phyloP scores from a whole-genome alignment of 2,329 filamentous ascomycete genomes.

The Fusarium ramigenum region DNA sequence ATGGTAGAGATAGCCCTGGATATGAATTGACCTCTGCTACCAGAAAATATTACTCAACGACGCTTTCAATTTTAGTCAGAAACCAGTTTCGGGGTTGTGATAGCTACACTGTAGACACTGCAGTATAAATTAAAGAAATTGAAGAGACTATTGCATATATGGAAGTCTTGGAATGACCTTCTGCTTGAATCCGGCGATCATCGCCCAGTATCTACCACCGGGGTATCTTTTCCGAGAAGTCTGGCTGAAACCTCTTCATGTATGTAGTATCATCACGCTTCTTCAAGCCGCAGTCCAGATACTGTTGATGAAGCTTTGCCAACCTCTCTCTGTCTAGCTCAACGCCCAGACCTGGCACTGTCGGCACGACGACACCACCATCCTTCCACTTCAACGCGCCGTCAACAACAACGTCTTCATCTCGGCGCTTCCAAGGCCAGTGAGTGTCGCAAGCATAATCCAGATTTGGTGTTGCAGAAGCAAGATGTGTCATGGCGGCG shows the following conservation, averaged over 20 bases:
- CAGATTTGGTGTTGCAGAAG: slow-evolving; percentile 52
- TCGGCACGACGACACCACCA: slow-evolving; percentile 49
- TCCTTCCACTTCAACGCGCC: slow-evolving; percentile 50
- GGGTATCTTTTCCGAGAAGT: slow-evolving; percentile 47
- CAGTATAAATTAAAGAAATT: too few species aligned
- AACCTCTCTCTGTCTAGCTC: slow-evolving; percentile 51
- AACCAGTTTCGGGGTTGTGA: fast-evolving
- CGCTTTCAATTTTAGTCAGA: background rate
- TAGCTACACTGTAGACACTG: fast-evolving
- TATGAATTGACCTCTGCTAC: too few species aligned
- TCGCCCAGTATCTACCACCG: slow-evolving; percentile 40
- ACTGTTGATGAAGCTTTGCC: slow-evolving; percentile 49
- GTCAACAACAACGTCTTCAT: slow-evolving; percentile 53
- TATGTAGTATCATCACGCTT: slow-evolving; percentile 52
- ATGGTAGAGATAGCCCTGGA: too few species aligned
- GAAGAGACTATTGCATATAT: background rate
- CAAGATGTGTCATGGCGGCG: slow-evolving; percentile 55
- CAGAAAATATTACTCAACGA: background rate
- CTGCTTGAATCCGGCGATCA: background rate
- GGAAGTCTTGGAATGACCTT: background rate
- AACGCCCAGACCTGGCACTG: slow-evolving; percentile 48
- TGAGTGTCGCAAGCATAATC: slow-evolving; percentile 57
- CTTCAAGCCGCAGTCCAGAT: slow-evolving; percentile 50
- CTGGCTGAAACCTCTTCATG: slow-evolving; percentile 49
- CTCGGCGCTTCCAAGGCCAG: slow-evolving; percentile 55